Conservation (phyloP, 2,329 filamentous ascomycete genomes). For the Orbilia oligospora region DNA sequence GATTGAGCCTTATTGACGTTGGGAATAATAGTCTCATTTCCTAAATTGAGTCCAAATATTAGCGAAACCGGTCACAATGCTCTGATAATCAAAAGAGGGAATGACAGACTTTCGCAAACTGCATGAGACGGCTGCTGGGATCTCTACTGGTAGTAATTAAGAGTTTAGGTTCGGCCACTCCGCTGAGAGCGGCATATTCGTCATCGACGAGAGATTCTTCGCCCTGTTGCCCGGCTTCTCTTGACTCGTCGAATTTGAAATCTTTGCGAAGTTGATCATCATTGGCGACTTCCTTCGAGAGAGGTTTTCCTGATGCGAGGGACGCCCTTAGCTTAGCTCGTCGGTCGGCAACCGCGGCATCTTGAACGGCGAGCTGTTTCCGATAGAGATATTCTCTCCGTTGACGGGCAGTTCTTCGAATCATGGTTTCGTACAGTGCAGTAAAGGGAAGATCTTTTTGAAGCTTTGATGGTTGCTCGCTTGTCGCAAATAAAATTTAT, state of each 20-base stretch:
- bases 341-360: constrained; percentile 94
- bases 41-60: constrained; percentile 70
- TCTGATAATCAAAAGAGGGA: neutral
- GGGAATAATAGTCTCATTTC: constrained; percentile 88
- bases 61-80: neutral
- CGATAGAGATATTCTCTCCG: constrained; percentile 91
- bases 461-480: neutral
- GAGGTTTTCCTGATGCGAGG: constrained; percentile 83
- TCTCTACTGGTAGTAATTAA: constrained; percentile 92
- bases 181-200: constrained; percentile 91
- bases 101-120: constrained; percentile 74
- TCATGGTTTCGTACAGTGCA: constrained; percentile 74
- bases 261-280: constrained; percentile 87
- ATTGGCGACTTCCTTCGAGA: constrained; percentile 76
- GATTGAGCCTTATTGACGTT: constrained; percentile 88
- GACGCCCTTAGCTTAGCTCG: constrained; percentile 87
- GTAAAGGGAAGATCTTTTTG: neutral
- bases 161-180: constrained; percentile 88
- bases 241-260: constrained; percentile 92
- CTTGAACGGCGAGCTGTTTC: constrained; percentile 85
- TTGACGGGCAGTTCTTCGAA: constrained; percentile 73
- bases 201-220: constrained; percentile 83
- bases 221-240: constrained; percentile 71
- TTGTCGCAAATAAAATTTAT: constrained; percentile 20
- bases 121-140: constrained; percentile 84